Evolutionary conservation across 352 stramenopile genomes (phyloP).

Genomic region (Pythium pyrilobum): DNA sequence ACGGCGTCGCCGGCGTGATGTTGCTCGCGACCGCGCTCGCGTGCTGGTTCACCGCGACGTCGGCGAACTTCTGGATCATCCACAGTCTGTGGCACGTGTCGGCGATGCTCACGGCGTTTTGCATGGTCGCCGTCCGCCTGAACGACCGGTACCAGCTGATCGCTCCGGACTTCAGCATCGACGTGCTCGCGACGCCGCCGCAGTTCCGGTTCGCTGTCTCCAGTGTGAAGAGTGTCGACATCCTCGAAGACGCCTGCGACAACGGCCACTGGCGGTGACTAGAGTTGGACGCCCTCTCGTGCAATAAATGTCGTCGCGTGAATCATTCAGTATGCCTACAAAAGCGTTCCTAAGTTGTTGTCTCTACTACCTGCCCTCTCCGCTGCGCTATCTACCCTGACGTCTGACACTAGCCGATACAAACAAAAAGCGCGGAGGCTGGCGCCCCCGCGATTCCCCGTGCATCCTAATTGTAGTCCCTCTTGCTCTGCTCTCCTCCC

Average conservation of each 20-base stretch:
- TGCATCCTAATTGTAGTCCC: no score
- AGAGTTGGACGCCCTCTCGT: no score
- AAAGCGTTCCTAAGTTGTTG: not conserved
- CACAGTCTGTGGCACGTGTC: slow-evolving; percentile 34
- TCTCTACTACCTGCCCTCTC: not conserved
- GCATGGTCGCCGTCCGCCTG: slow-evolving; percentile 18
- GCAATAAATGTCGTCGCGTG: no score
- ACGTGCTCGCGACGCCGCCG: slow-evolving; percentile 24
- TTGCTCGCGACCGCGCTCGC: slow-evolving; percentile 18
- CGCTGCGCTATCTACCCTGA: slow-evolving; percentile 7
- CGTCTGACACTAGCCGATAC: slow-evolving; percentile 1
- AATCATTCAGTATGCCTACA: slow-evolving; percentile 13
- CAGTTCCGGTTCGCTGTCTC: slow-evolving; percentile 19
- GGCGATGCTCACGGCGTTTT: slow-evolving; percentile 27
- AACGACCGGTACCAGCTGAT: slow-evolving; percentile 33
- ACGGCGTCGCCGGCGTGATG: slow-evolving; percentile 16
- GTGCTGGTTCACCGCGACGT: slow-evolving; percentile 24
- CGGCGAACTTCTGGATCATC: slow-evolving; percentile 30
- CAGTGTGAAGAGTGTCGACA: slow-evolving; percentile 21
- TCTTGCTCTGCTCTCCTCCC: not conserved
- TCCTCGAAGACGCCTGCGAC: slow-evolving; percentile 16
- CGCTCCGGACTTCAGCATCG: slow-evolving; percentile 17
- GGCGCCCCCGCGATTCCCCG: no score
- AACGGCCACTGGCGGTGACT: not conserved
- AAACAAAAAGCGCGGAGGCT: no score